Percentiles rank a stretch among this genome's conserved stretches.
phyloP scores from a whole-genome alignment of 2,329 filamentous ascomycete species.

The Diaporthe citrichinensis region DNA sequence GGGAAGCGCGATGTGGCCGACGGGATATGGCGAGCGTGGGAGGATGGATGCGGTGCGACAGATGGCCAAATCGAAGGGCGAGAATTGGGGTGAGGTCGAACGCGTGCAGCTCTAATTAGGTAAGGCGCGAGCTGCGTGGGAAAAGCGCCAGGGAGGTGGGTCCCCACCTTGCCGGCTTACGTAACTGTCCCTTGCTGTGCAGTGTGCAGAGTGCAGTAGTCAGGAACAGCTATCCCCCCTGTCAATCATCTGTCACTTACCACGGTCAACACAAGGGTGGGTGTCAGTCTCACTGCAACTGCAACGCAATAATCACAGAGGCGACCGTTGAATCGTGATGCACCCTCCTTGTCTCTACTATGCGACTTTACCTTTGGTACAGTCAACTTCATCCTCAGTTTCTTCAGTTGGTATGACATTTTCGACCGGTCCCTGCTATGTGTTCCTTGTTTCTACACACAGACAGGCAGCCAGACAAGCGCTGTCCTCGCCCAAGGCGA shows the following conservation, averaged over 20 bases:
- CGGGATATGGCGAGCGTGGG: background rate
- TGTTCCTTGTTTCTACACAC: background rate
- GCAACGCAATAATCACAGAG: background rate
- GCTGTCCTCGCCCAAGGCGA: background rate
- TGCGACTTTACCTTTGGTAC: no score
- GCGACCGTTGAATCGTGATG: background rate
- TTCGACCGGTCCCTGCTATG: background rate
- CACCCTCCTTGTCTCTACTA: no score
- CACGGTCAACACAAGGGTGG: background rate
- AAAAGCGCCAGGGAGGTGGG: slow-evolving; percentile 11
- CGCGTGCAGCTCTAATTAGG: slow-evolving; percentile 38
- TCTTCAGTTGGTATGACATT: background rate
- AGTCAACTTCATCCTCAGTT: background rate
- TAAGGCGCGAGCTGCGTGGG: slow-evolving; percentile 23
- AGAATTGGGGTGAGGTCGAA: slow-evolving; percentile 39
- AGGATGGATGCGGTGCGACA: slow-evolving; percentile 39
- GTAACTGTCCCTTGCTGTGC: background rate
- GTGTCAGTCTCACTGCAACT: background rate
- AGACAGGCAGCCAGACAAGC: background rate
- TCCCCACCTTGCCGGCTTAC: slow-evolving; percentile 24
- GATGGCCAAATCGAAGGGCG: slow-evolving; percentile 38
- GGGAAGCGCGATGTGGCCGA: slow-evolving; percentile 28
- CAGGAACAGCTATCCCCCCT: slow-evolving; percentile 18
- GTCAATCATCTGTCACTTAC: slow-evolving; percentile 4
- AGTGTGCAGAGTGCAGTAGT: slow-evolving; percentile 5